Base-by-base conservation (phyloP, 192 early-diverging fungal genomes). In the Entophlyctis luteolus region DNA sequence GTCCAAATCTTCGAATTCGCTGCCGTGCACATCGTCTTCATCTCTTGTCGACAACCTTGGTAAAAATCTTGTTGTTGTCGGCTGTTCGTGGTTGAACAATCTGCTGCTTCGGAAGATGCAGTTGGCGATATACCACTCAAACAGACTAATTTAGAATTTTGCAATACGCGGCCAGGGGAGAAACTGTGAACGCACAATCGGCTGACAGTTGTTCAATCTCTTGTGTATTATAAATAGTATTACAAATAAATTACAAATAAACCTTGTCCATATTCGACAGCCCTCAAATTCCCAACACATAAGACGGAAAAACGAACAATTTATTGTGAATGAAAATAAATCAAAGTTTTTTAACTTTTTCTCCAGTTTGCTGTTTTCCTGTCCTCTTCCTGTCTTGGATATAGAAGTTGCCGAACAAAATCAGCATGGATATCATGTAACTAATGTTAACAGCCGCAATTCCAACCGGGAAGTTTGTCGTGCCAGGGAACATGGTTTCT, bases 41-140 rank as follows among this genome's bases (percentile, higher is more conserved):
- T 96, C 62, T 98, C 96, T 23, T 79, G 76, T n/a, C n/a, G n/a
- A n/a, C n/a, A n/a, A n/a, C n/a, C n/a, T n/a, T n/a, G n/a, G n/a
- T n/a, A n/a, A n/a, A n/a, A n/a, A n/a, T n/a, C n/a, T n/a, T n/a
- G 8, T 90, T 93, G 23, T 89, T 88, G 8, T 93, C 91, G 29
- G 96, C 71, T 1, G 88, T 90, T 46, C 88, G 79, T 18, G 96
- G 81, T 0, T 85, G 74, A 0, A 83, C 55, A 33, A 92, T 91
- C 0, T 80, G 82, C 2, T 82, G 78, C 0, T 92, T 94, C 0
- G 96, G 96, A 1, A 84, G 75, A 63, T 99, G 96, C 50, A 99
- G 75, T 68, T 96, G 94, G 75, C 97, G 97, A 99, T 20, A 94
- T 97, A 12, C 96, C 96, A 25, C 96, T 94, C 4, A 96, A 67